Evolutionary conservation across 169 alveolate species (phyloP).

Genomic region (Miamiensis avidus): DNA sequence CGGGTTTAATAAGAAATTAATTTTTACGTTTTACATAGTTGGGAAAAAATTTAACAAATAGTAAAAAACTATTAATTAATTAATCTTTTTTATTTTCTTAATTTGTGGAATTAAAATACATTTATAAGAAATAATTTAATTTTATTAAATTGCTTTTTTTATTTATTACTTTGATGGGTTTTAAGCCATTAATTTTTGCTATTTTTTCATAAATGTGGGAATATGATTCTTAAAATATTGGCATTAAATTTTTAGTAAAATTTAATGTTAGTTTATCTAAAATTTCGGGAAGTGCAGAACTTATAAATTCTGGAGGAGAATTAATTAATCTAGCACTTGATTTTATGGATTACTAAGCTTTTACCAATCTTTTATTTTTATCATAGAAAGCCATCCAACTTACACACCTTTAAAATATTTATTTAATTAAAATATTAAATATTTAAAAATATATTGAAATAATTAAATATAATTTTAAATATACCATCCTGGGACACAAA

Average conservation of each 20-base stretch:
- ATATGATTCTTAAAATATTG: constrained; percentile 4
- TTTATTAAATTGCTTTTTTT: background rate
- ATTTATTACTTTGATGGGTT: background rate
- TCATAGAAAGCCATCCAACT: constrained; percentile 21
- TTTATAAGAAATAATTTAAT: too few relatives aligned
- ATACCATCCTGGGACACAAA: constrained; percentile 66
- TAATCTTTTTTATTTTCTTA: too few relatives aligned
- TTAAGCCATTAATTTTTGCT: background rate
- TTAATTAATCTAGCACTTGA: background rate
- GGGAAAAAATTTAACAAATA: too few relatives aligned
- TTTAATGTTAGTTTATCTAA: constrained; percentile 13
- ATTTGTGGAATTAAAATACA: too few relatives aligned
- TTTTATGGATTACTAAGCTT: background rate
- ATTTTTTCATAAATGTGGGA: background rate
- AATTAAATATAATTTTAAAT: too few relatives aligned
- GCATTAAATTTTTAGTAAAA: constrained; percentile 25
- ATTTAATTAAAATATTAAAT: too few relatives aligned
- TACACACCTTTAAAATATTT: constrained; percentile 20
- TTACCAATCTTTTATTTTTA: background rate
- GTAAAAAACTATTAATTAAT: too few relatives aligned
- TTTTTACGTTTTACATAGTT: too few relatives aligned
- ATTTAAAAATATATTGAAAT: too few relatives aligned
- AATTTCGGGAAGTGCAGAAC: constrained; percentile 14
- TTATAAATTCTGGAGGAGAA: background rate
- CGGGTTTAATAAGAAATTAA: background rate